Evolutionary conservation across 2,329 filamentous ascomycete genomes (phyloP).

Genomic region (Ophiostoma sp.): DNA sequence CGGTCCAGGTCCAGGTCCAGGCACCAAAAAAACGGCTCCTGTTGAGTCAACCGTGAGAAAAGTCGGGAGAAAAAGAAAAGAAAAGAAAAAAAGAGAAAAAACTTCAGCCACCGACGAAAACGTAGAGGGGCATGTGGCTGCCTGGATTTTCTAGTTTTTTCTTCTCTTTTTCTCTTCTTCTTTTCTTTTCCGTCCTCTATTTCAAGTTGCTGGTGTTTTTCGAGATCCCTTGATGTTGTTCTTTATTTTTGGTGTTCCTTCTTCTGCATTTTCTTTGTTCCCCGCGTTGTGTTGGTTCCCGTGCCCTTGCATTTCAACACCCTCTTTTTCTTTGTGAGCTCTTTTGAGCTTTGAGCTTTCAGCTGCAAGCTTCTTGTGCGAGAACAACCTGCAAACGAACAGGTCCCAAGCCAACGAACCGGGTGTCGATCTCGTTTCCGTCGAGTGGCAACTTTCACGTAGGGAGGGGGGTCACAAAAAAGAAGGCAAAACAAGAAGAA

Average conservation of each 20-base stretch:
- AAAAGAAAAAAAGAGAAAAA: background rate
- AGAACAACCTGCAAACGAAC: conserved; percentile 2
- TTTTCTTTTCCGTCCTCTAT: background rate
- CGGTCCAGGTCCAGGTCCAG: background rate
- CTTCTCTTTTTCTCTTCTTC: background rate
- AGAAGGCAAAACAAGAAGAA: background rate
- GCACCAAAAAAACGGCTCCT: background rate
- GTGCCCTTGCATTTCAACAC: background rate
- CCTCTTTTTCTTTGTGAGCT: background rate
- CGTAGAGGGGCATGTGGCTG: conserved; percentile 4
- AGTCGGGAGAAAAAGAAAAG: background rate
- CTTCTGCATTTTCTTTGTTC: background rate
- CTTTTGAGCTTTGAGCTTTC: background rate
- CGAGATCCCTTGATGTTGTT: background rate
- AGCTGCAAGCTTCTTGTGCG: background rate
- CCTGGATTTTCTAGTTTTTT: background rate
- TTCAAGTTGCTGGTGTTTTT: background rate
- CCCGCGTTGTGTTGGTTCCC: conserved; percentile 2
- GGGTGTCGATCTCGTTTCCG: background rate
- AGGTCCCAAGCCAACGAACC: background rate
- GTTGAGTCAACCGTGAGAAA: background rate
- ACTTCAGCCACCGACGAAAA: background rate
- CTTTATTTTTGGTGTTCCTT: background rate
- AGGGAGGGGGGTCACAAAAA: background rate
- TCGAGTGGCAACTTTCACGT: background rate